Conservation (phyloP, 148 eudicot species). For the Nepenthes gracilis region DNA sequence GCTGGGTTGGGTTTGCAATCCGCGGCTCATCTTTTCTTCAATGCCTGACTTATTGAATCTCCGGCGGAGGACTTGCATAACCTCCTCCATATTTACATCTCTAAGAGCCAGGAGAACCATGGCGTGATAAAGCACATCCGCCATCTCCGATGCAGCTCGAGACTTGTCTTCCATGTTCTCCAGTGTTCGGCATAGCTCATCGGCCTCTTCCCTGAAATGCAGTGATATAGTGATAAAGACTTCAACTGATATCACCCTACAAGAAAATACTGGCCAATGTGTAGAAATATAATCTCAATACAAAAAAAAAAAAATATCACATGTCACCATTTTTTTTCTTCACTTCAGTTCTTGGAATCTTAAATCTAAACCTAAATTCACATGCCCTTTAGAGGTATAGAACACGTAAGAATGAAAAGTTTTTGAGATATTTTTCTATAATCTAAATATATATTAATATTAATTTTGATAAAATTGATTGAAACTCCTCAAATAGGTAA, state of each 20-base stretch:
- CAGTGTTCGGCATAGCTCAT: conserved; percentile 78
- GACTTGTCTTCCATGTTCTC: conserved; percentile 67
- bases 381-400: too few relatives aligned
- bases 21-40: conserved; percentile 63
- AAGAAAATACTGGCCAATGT: too few relatives aligned
- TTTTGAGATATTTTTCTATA: too few relatives aligned
- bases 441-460: too few relatives aligned
- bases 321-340: neutral
- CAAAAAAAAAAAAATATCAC: neutral
- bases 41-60: conserved; percentile 80
- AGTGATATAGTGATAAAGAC: neutral
- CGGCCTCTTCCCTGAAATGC: conserved; percentile 77
- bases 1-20: too few relatives aligned
- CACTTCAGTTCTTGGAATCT: too few relatives aligned
- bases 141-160: conserved; percentile 90
- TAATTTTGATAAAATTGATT: too few relatives aligned
- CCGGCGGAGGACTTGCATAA: conserved; percentile 45
- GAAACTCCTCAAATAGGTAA: too few relatives aligned
- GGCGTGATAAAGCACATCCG: conserved; percentile 89
- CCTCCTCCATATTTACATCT: conserved; percentile 73
- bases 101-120: conserved; percentile 65
- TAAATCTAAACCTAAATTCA: too few relatives aligned
- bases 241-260: neutral
- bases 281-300: too few relatives aligned
- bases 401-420: too few relatives aligned